phyloP scores from a whole-genome alignment of 495 filamentous ascomycete genomes.

The Cudoniella acicularis region DNA sequence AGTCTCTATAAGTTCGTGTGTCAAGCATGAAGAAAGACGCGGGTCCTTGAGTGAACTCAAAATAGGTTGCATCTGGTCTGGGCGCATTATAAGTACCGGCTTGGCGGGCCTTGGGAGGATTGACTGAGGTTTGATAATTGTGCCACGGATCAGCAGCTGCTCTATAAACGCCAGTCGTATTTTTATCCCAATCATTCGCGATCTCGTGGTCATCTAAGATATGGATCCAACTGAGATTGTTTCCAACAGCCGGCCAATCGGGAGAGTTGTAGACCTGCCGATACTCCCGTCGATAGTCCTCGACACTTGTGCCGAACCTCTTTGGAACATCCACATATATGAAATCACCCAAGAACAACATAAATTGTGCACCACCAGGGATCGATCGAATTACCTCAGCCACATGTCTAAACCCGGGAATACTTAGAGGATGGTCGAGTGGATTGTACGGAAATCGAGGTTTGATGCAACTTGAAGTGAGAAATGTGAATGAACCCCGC shows the following conservation, averaged over 20 bases:
- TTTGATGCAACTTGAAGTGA: constrained; percentile 90
- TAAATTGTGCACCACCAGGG: constrained; percentile 64
- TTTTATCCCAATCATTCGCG: constrained; percentile 80
- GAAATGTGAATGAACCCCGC: constrained; percentile 72
- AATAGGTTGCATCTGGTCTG: constrained; percentile 66
- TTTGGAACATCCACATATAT: constrained; percentile 93
- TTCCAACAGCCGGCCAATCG: constrained; percentile 67
- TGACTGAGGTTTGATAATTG: constrained; percentile 78
- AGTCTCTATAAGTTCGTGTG: constrained; percentile 75
- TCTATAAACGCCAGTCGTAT: constrained; percentile 58
- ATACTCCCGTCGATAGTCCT: constrained; percentile 86
- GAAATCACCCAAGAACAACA: constrained; percentile 99
- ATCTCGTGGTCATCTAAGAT: constrained; percentile 97
- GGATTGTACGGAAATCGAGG: constrained; percentile 84
- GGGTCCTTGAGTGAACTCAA: constrained; percentile 80
- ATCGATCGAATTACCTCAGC: constrained; percentile 59
- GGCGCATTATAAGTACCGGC: constrained; percentile 30
- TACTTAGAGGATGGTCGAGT: constrained; percentile 71
- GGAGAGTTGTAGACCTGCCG: constrained; percentile 90
- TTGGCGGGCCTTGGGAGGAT: constrained; percentile 63
- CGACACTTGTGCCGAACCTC: constrained; percentile 63
- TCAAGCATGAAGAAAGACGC: constrained; percentile 94
- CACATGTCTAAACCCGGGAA: constrained; percentile 73
- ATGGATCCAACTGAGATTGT: constrained; percentile 89
- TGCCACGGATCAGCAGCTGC: constrained; percentile 69